Base-by-base conservation (phyloP, 139 green algal genomes). In the Tetradesmus obliquus region DNA sequence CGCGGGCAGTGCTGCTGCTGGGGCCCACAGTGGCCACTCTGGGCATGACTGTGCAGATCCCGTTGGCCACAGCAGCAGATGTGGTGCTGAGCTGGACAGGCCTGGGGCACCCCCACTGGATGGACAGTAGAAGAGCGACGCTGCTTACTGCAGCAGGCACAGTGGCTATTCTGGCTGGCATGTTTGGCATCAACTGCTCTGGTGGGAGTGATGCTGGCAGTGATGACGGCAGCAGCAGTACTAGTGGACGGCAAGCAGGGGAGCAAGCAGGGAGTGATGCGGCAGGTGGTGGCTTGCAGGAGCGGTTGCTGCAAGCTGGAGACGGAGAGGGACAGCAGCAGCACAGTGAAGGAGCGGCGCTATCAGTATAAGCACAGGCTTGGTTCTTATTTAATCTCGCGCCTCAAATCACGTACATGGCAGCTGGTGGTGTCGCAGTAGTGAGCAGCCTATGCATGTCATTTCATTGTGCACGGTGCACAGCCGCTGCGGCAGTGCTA, bases 1-100 rank as follows among this genome's bases (percentile, higher is more conserved):
- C 97, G 0, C 88, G 97, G 0, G 97, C 98, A 24, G 98, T 99
- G 13, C 94, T 99, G 82, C 93, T 99, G n/a, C 93, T 98, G 81
- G 95, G 97, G 8, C 97, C 98, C 53, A 99, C 98, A 0, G 86
- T 98, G 12, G 97, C 97, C 22, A 99, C 97, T 0, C 91, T 98
- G 0, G 97, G 97, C 5, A 94, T 99, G 24, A 95, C 94, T 0
- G 90, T 99, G 1, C 98, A 99, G 91, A 95, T 98, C 20, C 96
- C 96, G 2, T 92, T 98, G 53, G 94, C 74, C n/a, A 94, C 94
- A 10, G 87, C 81, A 32, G 91, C 84, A 24, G 96, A 97, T 20
- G 81, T 96, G 20, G 4, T 95, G 5, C 19, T 76, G 66, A 76
- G 66, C 66, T 76, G 15, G 66, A 19, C 66, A 5, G 66, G 66